Evolutionary conservation across 2,329 filamentous ascomycete genomes (phyloP), one percentile per base, ranked within the genome.

Genomic region (Sporothrix pseudoabietina): DNA sequence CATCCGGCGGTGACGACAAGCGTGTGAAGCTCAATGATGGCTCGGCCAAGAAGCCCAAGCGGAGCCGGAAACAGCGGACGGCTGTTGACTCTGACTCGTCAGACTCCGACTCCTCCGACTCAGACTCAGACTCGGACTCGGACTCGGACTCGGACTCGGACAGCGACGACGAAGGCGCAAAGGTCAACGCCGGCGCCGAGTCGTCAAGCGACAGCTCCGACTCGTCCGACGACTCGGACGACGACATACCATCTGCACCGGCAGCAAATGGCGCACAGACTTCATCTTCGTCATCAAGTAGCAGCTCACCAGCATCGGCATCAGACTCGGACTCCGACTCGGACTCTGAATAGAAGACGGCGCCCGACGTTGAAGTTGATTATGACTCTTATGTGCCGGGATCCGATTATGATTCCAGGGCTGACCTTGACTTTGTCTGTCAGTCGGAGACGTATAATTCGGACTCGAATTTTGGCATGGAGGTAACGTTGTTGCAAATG

Each of bases 21-120:
- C 80, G 79, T 49, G 76, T 81, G 12, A 83, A 83, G 76, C 79
- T 83, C 73, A 86, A 84, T 72, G 86, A 87, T 52, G 83, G 82
- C 9, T 79, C 81, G 5, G 78, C 79, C 72, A 80, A 82, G 75
- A 80, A 84, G 41, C 81, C 82, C 71, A 89, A 87, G 77, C 81
- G 84, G 72, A 81, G 83, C 74, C 81, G 86, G 74, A 90, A 90
- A 79, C 80, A 84, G 71, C 84, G 87, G n/a, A 84, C 82, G 12
- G 83, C 85, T 39, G 83, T 84, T 73, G 83, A 83, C 76, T 44
- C 41, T 44, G 41, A 44, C 6, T 44, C 41, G 0, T 35, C 30
- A 12, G 83, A 80, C 74, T 79, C 77, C 57, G 78, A 77, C 80
- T 82, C 80, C 61, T 81, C 79, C 5, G 81, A 72, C 39, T 61